Evolutionary conservation across 305 asterid species (phyloP).

Genomic region (Solanum chacoense): DNA sequence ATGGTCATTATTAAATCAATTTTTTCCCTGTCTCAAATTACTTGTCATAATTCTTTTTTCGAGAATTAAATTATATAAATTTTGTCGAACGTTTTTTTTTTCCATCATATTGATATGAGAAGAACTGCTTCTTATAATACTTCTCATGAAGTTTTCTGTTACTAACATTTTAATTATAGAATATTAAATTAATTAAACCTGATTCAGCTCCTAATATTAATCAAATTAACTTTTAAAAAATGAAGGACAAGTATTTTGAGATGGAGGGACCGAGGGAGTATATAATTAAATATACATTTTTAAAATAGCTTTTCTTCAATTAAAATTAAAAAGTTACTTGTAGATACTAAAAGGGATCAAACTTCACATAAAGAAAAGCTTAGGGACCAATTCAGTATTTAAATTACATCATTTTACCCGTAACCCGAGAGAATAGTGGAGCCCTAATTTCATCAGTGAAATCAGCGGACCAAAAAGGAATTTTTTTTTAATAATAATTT

Average conservation of each 20-base stretch:
- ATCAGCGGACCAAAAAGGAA: neutral
- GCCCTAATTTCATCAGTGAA: neutral
- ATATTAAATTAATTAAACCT: neutral
- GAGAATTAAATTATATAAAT: neutral
- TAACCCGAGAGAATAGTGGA: neutral
- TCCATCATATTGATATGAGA: neutral
- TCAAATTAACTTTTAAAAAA: neutral
- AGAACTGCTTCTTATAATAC: fast-evolving
- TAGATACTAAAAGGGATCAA: neutral
- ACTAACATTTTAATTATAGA: neutral
- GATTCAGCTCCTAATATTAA: fast-evolving
- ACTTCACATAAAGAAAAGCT: neutral
- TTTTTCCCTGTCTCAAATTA: neutral
- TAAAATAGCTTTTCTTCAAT: neutral
- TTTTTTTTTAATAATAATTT: neutral
- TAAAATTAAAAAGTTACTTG: neutral
- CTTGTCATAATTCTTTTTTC: neutral
- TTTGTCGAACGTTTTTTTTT: fast-evolving
- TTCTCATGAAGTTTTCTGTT: fast-evolving
- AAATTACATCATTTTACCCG: neutral
- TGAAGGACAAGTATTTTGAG: neutral
- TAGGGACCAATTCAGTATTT: neutral
- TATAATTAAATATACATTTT: neutral
- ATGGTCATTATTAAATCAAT: neutral
- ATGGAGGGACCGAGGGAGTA: neutral